Evolutionary conservation across 306 rosid genomes (phyloP), one percentile per base, ranked within the genome.

Genomic region (Dalbergia oliveri): DNA sequence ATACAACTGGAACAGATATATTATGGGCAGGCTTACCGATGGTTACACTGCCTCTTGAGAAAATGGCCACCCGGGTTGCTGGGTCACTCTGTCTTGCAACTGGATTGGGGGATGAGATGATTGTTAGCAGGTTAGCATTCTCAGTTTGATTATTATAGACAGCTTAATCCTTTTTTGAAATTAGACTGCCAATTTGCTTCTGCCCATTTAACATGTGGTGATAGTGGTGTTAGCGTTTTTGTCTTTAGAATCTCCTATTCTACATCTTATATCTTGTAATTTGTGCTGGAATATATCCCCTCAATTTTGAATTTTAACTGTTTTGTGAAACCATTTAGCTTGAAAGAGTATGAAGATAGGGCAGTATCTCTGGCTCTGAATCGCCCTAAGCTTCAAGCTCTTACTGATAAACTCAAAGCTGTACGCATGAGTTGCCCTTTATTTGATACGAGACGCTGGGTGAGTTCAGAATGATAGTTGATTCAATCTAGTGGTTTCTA

Each of bases 41-140:
- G 99, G 82, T 96, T 80, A 96, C 99, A 71, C 85, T 93, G 81
- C 99, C 99, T 66, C 97, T 93, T 50, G 97, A 93, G 85, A 93
- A 93, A 87, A 96, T 96, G 99, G 99, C 99, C 68, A 96, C 99
- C 23, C 87, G 99, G 84, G 99, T 96, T 89, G 99, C 99, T 62
- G 99, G 98, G 35, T 96, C 99, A 53, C 97, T 96, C 34, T 93
- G 98, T 82, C 89, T 93, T 18, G 92, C 99, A 23, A 89, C 99
- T 61, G 98, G 98, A 69, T 77, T 96, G 16, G 99, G 98, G 45
- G 94, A 96, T 7, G 99, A 91, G 88, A 96, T 96, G 99, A 91
- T 96, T 87, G 99, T 96, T 68, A 89, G 75, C 88, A 91, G 92
- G 99, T 92, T 51, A 53, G 67, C 21, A 61, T 9, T 71, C 31